Base-by-base conservation (phyloP, 2,329 filamentous ascomycete species). In the Fusarium nygamai region DNA sequence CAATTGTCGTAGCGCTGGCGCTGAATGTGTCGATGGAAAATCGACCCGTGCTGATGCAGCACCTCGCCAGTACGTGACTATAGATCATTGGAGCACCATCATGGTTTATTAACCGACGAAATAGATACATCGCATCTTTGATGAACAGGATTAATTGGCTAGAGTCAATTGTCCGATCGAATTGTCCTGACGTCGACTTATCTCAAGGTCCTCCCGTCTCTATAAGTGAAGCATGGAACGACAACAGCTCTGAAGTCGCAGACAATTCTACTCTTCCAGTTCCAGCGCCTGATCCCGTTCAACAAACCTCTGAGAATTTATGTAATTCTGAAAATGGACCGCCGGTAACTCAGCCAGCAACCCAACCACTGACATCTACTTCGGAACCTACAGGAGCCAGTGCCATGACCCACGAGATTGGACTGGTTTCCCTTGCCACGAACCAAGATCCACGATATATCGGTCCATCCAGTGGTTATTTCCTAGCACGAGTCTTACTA, bases 391-490 rank as follows among this genome's bases (percentile, higher is more conserved):
- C 69, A 19, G 77, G 60, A 57, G 71, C 75, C 54, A 75, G 73
- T 61, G 70, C 72, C 8, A 74, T 84, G 5, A 84, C 86, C 4
- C 87, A 89, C 67, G 86, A 89, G 69, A 88, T 89, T 22, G 88
- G 88, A 0, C 75, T 89, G 20, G 83, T 89, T 0, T 88, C 87
- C 0, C 79, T 89, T 3, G 86, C 85, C 4, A 82, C 82, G 8
- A 86, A 84, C 31, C 81, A 83, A 48, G 86, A 87, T 27, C 85
- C 85, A 7, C 82, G 86, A 64, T 89, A 89, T 54, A 86, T 89
- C 20, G 88, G 88, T 0, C 88, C 88, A 6, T 89, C 88, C 0
- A 89, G 87, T 43, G 88, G 88, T 3, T 88, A 87, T 64, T 88
- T 88, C 47, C 82, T 89, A 19, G 86, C 87, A 5, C 85, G 86